Evolutionary conservation across 2,329 filamentous ascomycete species (phyloP), one percentile per base, ranked within the genome.

Genomic region (Didymella sp.): DNA sequence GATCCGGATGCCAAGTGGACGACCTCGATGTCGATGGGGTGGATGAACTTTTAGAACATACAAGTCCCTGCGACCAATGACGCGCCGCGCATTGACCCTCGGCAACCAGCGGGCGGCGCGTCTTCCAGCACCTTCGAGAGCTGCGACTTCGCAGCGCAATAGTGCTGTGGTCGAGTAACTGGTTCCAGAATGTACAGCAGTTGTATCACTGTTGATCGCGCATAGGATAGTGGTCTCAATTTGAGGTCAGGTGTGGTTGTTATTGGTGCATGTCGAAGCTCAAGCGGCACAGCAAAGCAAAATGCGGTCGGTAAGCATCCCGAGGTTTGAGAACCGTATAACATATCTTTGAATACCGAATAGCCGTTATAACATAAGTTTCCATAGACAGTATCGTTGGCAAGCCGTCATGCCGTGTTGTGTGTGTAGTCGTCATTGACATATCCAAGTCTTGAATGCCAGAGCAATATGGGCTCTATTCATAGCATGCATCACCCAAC

Each of bases 51-150:
- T 56, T 59, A 51, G 46, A 43, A 43, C 37, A 19, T 27, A 40
- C 35, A 25, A 25, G 19, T 35, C 45, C 27, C 40, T 25, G 33
- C 47, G 33, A 40, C 60, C 55, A 68, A 70, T 50, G 54, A 58
- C 59, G 56, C 53, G 62, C 61, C 35, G 59, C 58, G 56, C 59
- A 42, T 48, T 35, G 52, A 57, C 56, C 59, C 61, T 63, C 60
- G 64, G 59, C 57, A 60, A 46, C 57, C 58, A 46, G 51, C 49
- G 56, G 51, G 62, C 61, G 51, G 62, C 61, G 61, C 58, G 45
- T 54, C 49, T 69, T 71, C 67, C 67, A 60, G 66, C 51, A 68
- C 55, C 55, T 70, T 70, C 68, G 56, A 59, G 49, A 57, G 45
- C 28, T 37, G 40, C 35, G 51, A 28, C 22, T 21, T 41, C 21